phyloP scores from a whole-genome alignment of 2,329 filamentous ascomycete genomes.

The Sporothrix inflata region DNA sequence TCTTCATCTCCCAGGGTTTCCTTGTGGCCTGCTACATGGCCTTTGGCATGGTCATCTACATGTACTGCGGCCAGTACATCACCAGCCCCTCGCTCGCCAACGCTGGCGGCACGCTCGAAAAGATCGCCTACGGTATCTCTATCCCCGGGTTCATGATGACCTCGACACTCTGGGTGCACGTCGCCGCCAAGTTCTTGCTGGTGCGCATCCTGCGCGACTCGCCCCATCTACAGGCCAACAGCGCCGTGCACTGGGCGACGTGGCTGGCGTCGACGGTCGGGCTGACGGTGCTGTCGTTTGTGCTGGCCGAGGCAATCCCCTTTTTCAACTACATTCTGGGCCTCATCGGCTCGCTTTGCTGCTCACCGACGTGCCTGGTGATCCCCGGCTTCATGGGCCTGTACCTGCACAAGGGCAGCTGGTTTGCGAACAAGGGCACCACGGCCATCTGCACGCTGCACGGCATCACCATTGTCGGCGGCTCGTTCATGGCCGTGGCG shows the following conservation, averaged over 20 bases:
- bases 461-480: slow-evolving; percentile 34
- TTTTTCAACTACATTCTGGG: slow-evolving; percentile 35
- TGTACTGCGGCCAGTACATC: slow-evolving; percentile 63
- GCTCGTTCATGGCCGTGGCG: slow-evolving; percentile 36
- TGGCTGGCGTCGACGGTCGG: slow-evolving; percentile 35
- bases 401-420: slow-evolving; percentile 32
- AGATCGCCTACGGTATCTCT: slow-evolving; percentile 60
- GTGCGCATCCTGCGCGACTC: slow-evolving; percentile 41
- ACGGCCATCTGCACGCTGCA: slow-evolving; percentile 31
- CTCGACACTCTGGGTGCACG: slow-evolving; percentile 34
- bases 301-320: slow-evolving; percentile 34
- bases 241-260: slow-evolving; percentile 39
- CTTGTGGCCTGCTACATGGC: slow-evolving; percentile 27
- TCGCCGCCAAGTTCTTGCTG: slow-evolving; percentile 32
- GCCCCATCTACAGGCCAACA: slow-evolving; percentile 41
- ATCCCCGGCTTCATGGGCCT: slow-evolving; percentile 38
- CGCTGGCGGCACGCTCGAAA: slow-evolving; percentile 63
- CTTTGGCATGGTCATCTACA: slow-evolving; percentile 56
- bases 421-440: slow-evolving; percentile 25
- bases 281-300: slow-evolving; percentile 30
- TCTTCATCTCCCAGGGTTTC: slow-evolving; percentile 50
- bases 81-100: slow-evolving; percentile 64
- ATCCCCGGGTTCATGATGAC: slow-evolving; percentile 36
- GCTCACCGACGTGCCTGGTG: slow-evolving; percentile 38
- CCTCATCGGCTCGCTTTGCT: slow-evolving; percentile 35